phyloP scores from a whole-genome alignment of 257 asterid species.

The Ilex aquifolium region DNA sequence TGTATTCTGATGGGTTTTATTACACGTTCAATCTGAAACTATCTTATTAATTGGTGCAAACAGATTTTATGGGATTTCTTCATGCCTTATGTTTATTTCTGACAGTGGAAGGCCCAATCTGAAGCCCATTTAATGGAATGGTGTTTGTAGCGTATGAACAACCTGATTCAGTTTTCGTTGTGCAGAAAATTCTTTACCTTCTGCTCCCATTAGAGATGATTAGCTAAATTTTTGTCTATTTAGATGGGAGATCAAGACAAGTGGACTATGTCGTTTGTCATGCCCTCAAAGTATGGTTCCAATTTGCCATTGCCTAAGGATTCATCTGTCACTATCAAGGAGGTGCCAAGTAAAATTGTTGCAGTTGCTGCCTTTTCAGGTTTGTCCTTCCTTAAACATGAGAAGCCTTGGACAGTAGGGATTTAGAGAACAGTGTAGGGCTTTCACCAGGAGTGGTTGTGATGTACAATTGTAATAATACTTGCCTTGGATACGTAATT shows the following conservation, averaged over 20 bases:
- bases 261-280: slow-evolving; percentile 78
- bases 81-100: not conserved
- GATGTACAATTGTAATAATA: too few species aligned
- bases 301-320: slow-evolving; percentile 76
- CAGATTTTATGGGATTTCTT: not conserved
- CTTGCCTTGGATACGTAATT: too few species aligned
- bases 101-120: not conserved
- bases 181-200: not conserved
- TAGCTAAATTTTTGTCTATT: not conserved
- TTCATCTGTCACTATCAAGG: slow-evolving; percentile 53
- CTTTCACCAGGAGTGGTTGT: not conserved
- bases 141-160: not conserved
- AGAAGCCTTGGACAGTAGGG: not conserved
- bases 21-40: too few species aligned
- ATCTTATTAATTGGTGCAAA: too few species aligned
- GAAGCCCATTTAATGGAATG: not conserved
- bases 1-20: too few species aligned
- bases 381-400: slow-evolving; percentile 14
- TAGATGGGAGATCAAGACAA: slow-evolving; percentile 52
- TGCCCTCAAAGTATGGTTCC: slow-evolving; percentile 85
- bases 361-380: slow-evolving; percentile 86
- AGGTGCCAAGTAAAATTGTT: slow-evolving; percentile 57
- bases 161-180: not conserved
- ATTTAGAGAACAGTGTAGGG: not conserved
- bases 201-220: not conserved